Base-by-base conservation (phyloP, 306 rosid species). In the Cucurbita moschata region DNA sequence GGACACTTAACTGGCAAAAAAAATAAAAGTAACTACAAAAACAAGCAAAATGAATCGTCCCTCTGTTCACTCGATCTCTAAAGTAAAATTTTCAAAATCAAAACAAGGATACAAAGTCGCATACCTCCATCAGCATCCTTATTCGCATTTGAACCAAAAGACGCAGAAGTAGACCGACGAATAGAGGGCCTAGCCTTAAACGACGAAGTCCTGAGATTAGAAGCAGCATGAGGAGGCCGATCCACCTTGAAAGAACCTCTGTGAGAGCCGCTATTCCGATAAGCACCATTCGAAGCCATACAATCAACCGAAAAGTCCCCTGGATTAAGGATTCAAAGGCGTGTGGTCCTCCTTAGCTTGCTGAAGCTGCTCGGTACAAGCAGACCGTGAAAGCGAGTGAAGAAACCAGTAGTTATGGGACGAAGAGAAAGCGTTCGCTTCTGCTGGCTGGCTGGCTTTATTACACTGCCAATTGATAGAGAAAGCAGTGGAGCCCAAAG, bases 51-150 rank as follows among this genome's bases (percentile, higher is more conserved):
- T 14, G 15, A 44, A 49, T 23, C 73, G 49, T 57, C 19, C 15
- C 23, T 49, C 38, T 11, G 3, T 66, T 21, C n/a, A 44, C 39
- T 10, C 3, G 72, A 66, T 66, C 21, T 43, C 38, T 26, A 10
- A 40, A 44, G 52, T 13, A 53, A 19, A 43, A 21, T 19, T 44
- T 61, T 66, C 38, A 19, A 66, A 19, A 66, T 0, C 71, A 18
- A 43, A 40, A 42, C 37, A 66, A 43, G 3, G 54, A 43, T 21
- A 23, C 72, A 44, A 18, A 43, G n/a, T 66, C 8, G 76, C 68
- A 52, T 39, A 86, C 89, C 89, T 81, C 83, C 89, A 47, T 71
- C 77, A 26, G 37, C 79, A 71, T 77, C 75, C 67, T 75, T 80
- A 64, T 56, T 46, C 10, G 80, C 62, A 42, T 61, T 68, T 54